These are phyloP conservation scores for Clarireedia sp. DNA, from an alignment of 2,329 filamentous ascomycete species.

Conservation along the genomic window DNA sequence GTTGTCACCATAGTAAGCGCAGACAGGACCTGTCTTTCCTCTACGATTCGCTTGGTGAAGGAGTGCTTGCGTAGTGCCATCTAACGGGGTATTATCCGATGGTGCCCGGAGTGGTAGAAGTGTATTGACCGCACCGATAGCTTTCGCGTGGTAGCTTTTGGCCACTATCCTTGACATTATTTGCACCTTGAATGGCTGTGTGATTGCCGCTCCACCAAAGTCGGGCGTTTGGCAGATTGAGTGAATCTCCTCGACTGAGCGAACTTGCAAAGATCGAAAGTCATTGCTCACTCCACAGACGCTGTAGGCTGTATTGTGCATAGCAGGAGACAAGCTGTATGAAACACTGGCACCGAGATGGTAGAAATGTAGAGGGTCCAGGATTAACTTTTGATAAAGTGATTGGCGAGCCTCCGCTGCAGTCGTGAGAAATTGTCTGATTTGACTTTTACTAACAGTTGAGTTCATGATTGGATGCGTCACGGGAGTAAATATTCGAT, in stretches of 20 bases:
- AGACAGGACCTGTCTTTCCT: constrained; percentile 57
- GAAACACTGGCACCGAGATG: constrained; percentile 66
- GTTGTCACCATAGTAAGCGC: constrained; percentile 68
- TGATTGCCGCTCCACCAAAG: constrained; percentile 66
- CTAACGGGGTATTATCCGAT: constrained; percentile 35
- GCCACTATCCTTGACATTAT: constrained; percentile 57
- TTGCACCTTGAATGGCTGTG: constrained; percentile 67
- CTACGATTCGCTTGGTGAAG: constrained; percentile 39
- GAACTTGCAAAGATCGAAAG: constrained; percentile 57
- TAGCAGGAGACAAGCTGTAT: constrained; percentile 68
- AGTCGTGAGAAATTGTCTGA: constrained; percentile 35
- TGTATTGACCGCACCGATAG: constrained; percentile 71
- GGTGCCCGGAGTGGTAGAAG: constrained; percentile 56
- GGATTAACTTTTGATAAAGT: constrained; percentile 57
- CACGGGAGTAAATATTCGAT: constrained; percentile 48
- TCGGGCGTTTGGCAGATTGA: constrained; percentile 55
- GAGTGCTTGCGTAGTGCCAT: constrained; percentile 36
- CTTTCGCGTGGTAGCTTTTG: constrained; percentile 63
- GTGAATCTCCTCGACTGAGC: constrained; percentile 54
- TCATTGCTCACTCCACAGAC: constrained; percentile 60
- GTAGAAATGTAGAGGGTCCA: constrained; percentile 63
- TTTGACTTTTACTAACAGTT: constrained; percentile 38
- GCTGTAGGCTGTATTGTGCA: constrained; percentile 65
- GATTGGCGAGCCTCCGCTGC: constrained; percentile 55
- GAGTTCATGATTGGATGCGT: constrained; percentile 45